Percentiles rank a stretch among this genome's conserved stretches.
Evolutionary conservation across 495 filamentous ascomycete species (phyloP).

Genomic region (Penicillium taxi): DNA sequence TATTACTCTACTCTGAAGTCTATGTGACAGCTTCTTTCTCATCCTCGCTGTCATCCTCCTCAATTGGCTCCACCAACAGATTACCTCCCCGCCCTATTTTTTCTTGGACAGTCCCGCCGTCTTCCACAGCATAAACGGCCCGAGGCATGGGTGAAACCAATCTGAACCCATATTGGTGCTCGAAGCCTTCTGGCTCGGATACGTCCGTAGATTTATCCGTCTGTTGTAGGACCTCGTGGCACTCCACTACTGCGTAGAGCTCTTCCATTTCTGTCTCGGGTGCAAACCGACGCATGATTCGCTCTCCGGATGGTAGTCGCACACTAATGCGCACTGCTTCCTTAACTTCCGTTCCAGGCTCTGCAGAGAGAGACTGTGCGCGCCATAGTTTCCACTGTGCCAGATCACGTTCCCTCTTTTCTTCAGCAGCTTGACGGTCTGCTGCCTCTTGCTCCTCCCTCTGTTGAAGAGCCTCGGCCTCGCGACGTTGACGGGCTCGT

Average conservation of each 20-base stretch:
- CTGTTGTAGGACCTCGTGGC: conserved; percentile 56
- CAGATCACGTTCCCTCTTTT: conserved; percentile 47
- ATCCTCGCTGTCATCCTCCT: conserved; percentile 50
- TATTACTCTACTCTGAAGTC: conserved; percentile 2
- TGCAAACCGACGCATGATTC: conserved; percentile 67
- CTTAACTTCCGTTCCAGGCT: conserved; percentile 57
- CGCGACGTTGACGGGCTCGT: conserved; percentile 60
- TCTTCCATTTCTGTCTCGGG: conserved; percentile 66
- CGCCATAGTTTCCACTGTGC: conserved; percentile 78
- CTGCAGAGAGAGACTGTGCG: conserved; percentile 52
- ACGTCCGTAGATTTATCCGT: conserved; percentile 18
- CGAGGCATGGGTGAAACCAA: conserved; percentile 79
- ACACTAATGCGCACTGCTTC: conserved; percentile 75
- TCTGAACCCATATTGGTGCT: conserved; percentile 71
- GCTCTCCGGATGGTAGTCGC: conserved; percentile 61
- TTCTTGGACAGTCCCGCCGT: conserved; percentile 54
- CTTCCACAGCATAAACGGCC: conserved; percentile 61
- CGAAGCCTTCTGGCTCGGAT: conserved; percentile 55
- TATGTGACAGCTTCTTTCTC: conserved; percentile 17
- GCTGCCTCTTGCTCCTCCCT: conserved; percentile 54
- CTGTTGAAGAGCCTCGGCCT: conserved; percentile 62
- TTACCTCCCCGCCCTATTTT: conserved; percentile 79
- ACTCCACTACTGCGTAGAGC: conserved; percentile 94
- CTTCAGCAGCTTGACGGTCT: conserved; percentile 56
- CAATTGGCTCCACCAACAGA: conserved; percentile 70